Evolutionary conservation across 1,284 basidiomycete species (phyloP).

Genomic region (Schizopora paradoxa): DNA sequence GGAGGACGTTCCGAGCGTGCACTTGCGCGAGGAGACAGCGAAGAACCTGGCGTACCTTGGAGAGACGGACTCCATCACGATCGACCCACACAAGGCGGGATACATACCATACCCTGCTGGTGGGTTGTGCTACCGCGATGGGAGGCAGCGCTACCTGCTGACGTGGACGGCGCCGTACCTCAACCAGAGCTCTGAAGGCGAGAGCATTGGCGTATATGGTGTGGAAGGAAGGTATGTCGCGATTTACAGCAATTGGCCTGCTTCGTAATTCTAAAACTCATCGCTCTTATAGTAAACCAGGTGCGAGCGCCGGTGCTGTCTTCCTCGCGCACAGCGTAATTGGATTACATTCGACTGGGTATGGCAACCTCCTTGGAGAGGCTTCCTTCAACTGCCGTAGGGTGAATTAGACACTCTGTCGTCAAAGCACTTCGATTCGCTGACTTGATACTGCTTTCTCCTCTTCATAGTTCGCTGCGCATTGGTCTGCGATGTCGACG

Average conservation of each 20-base stretch:
- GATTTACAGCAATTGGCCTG: too few species aligned
- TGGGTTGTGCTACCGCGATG: slow-evolving; percentile 38
- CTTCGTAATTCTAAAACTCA: background rate
- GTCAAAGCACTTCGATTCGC: background rate
- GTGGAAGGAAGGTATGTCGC: slow-evolving; percentile 40
- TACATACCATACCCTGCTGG: slow-evolving; percentile 43
- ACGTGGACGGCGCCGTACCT: slow-evolving; percentile 39
- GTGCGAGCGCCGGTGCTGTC: slow-evolving; percentile 34
- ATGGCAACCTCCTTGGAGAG: slow-evolving; percentile 37
- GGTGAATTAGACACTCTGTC: slow-evolving; percentile 24
- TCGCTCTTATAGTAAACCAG: slow-evolving; percentile 35
- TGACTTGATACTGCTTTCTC: slow-evolving; percentile 8
- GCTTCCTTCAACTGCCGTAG: slow-evolving; percentile 32
- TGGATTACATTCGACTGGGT: slow-evolving; percentile 33
- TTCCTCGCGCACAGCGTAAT: slow-evolving; percentile 35
- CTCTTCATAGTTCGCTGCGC: slow-evolving; percentile 27
- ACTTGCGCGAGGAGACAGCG: slow-evolving; percentile 24
- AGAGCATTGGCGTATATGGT: slow-evolving; percentile 39
- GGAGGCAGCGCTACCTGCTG: slow-evolving; percentile 34
- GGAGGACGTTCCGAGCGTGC: slow-evolving; percentile 25
- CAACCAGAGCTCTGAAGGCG: slow-evolving; percentile 25
- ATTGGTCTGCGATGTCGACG: slow-evolving; percentile 37
- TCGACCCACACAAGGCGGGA: slow-evolving; percentile 44
- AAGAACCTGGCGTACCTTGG: slow-evolving; percentile 26
- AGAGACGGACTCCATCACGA: slow-evolving; percentile 36